A percentile compares a stretch with the other conserved stretches of the same genome.
Evolutionary conservation across 768 basidiomycete genomes (phyloP).

Genomic region (Porphyrellus cyaneotinctus): DNA sequence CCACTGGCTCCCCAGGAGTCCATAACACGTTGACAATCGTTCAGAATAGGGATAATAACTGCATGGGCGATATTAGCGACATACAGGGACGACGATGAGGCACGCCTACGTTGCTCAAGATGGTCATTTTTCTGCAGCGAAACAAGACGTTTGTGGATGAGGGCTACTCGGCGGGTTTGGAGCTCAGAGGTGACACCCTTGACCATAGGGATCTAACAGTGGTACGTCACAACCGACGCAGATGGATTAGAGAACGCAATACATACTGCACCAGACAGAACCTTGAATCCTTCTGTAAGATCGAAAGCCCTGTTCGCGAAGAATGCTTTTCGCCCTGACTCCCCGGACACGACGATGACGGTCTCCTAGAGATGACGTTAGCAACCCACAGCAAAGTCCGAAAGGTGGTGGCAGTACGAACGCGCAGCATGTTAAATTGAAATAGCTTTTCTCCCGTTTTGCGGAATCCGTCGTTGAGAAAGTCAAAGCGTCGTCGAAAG

Average conservation of each 20-base stretch:
- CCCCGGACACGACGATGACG: constrained; percentile 74
- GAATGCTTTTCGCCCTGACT: constrained; percentile 63
- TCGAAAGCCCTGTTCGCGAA: constrained; percentile 69
- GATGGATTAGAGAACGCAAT: constrained; percentile 5
- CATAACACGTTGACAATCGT: constrained; percentile 60
- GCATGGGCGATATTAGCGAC: constrained; percentile 11
- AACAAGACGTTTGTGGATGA: constrained; percentile 69
- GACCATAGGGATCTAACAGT: constrained; percentile 65
- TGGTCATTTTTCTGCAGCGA: constrained; percentile 59
- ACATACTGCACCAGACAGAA: constrained; percentile 74
- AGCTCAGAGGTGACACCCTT: constrained; percentile 71
- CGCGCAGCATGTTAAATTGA: constrained; percentile 65
- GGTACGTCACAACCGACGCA: constrained; percentile 12
- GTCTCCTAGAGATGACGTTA: constrained; percentile 48
- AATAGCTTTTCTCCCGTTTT: constrained; percentile 62
- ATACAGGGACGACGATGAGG: background rate
- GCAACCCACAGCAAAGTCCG: constrained; percentile 10
- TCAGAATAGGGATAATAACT: constrained; percentile 66
- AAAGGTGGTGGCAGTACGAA: constrained; percentile 34
- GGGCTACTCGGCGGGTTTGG: constrained; percentile 53
- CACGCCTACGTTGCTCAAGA: constrained; percentile 53
- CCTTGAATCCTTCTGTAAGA: constrained; percentile 74
- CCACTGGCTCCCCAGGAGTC: constrained; percentile 63
- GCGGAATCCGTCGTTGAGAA: constrained; percentile 67
- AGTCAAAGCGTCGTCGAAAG: constrained; percentile 67